Evolutionary conservation across 441 rosid species (phyloP).

Genomic region (Jatropha podagrica): DNA sequence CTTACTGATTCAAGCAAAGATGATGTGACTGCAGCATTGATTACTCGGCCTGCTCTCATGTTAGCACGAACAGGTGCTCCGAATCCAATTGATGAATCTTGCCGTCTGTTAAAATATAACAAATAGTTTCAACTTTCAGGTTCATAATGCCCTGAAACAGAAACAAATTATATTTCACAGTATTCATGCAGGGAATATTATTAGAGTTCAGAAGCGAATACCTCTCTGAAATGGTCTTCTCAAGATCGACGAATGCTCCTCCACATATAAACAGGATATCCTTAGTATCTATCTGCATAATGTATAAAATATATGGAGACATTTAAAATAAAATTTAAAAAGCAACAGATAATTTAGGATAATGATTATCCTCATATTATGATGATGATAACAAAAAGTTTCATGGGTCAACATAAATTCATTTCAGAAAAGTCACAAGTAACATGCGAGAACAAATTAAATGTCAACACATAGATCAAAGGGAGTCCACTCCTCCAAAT

Average conservation of each 20-base stretch:
- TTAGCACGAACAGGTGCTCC: constrained; percentile 97
- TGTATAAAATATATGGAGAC: background rate
- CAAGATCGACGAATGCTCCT: constrained; percentile 94
- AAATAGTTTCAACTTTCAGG: constrained; percentile 12
- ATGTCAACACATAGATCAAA: background rate
- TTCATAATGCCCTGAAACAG: constrained; percentile 22
- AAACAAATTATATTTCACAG: constrained; percentile 7
- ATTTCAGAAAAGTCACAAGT: background rate
- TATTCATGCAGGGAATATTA: constrained; percentile 5
- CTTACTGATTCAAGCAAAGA: constrained; percentile 89
- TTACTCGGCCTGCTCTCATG: constrained; percentile 75
- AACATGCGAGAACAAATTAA: background rate
- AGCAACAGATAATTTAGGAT: background rate
- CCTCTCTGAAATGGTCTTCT: constrained; percentile 94
- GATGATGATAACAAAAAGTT: background rate
- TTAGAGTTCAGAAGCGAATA: constrained; percentile 26
- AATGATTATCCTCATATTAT: background rate
- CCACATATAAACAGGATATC: constrained; percentile 95
- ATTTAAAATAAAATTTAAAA: constrained; percentile 6
- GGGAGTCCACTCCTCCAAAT: background rate
- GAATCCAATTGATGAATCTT: constrained; percentile 94
- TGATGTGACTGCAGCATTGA: constrained; percentile 69
- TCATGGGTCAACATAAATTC: background rate
- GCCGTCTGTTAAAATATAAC: constrained; percentile 56
- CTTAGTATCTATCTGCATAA: constrained; percentile 80